Base-by-base conservation (phyloP, 2,329 filamentous ascomycete genomes). In the Colletotrichum limetticola region DNA sequence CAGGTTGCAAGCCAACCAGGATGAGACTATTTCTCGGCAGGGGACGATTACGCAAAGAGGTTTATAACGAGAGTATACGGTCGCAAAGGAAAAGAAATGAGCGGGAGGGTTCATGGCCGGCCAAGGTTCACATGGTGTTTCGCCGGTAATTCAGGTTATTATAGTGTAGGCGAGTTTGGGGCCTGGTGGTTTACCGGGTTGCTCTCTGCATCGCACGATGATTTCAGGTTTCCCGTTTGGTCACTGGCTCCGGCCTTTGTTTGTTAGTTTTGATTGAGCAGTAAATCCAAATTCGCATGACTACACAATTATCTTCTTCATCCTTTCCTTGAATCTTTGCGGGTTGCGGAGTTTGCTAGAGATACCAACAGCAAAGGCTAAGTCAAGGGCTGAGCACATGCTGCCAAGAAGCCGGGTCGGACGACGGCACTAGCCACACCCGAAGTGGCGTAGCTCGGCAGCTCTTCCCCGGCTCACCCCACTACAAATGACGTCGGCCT, bases 111-210 rank as follows among this genome's bases (percentile, higher is more conserved):
- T 71, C 30, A 67, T 46, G 72, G 71, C 52, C 63, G 68, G 46
- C 49, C 61, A 72, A 46, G 30, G 72, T 64, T 61, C 32, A 69
- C 70, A 74, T 30, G 68, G 72, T 62, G 65, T 68, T 72, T 59
- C 56, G 61, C 58, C 59, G 67, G 60, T 67, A 55, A 55, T 72
- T 72, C 58, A 71, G 71, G 71, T 58, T 74, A 68, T 66, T 66
- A 64, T 65, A 68, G 65, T 75, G 72, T 72, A 63, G 68, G 72
- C 68, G 74, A 69, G 71, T 74, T 19, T 56, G 64, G 72, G 64
- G 64, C 58, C 68, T 58, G 60, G 71, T 49, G 53, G 37, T 57
- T 57, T 32, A 32, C 62, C 59, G 32, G 68, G 71, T 67, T 67
- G 64, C 63, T 60, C 58, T 74, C 68, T 68, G 58, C 63, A 60